Evolutionary conservation across 805 yeast species (phyloP).

Genomic region (Starmerella sirachaensis): DNA sequence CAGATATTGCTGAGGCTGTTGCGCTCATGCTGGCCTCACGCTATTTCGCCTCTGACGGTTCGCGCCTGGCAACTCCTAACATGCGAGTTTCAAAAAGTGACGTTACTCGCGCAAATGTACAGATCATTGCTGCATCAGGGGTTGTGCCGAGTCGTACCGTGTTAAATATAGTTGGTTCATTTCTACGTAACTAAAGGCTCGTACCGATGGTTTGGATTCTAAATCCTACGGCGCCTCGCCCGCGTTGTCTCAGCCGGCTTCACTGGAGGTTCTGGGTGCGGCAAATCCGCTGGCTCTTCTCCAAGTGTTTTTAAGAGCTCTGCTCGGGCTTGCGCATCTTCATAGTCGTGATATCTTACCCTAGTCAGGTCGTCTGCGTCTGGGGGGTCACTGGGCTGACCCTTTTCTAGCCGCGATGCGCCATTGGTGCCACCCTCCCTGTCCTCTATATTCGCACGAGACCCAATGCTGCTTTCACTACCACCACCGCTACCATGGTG

Average conservation of each 20-base stretch:
- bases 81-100: slow-evolving; percentile 36
- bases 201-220: neutral
- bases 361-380: slow-evolving; percentile 2
- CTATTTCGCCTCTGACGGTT: slow-evolving; percentile 37
- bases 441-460: slow-evolving; percentile 5
- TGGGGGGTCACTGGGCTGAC: neutral
- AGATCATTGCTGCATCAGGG: slow-evolving; percentile 36
- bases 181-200: slow-evolving; percentile 13
- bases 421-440: neutral
- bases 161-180: slow-evolving; percentile 33
- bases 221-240: too few relatives aligned
- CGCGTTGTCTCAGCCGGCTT: slow-evolving; percentile 1
- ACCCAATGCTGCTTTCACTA: neutral
- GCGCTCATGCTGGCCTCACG: slow-evolving; percentile 41
- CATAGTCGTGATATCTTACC: slow-evolving; percentile 17
- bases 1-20: slow-evolving; percentile 55
- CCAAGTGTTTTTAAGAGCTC: slow-evolving; percentile 11
- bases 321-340: slow-evolving; percentile 15
- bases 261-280: slow-evolving; percentile 8
- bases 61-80: slow-evolving; percentile 16
- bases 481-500: neutral
- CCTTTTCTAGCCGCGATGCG: neutral
- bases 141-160: slow-evolving; percentile 72
- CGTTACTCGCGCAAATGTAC: slow-evolving; percentile 45
- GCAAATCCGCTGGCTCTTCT: slow-evolving; percentile 10